Conservation (phyloP, 768 basidiomycete genomes). For the Boletus rubroflammeus region DNA sequence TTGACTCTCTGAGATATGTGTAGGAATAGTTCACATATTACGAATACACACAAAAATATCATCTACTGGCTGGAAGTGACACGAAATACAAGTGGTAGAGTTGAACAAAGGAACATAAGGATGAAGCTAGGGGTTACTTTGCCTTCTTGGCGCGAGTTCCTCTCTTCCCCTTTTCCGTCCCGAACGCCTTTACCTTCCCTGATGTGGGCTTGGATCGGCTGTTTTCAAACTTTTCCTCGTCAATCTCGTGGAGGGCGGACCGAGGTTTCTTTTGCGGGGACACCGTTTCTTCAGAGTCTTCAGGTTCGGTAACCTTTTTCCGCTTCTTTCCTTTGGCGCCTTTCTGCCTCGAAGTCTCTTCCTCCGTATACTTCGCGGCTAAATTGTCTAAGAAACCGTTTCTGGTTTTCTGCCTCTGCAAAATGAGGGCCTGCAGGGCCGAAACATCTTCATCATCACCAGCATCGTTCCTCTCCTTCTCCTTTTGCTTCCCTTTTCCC, state of each 20-base stretch:
- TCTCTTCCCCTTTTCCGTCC: conserved; percentile 27
- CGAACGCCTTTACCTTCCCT: conserved; percentile 37
- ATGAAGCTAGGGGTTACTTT: conserved; percentile 21
- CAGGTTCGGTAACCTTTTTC: conserved; percentile 32
- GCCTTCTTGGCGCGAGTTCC: conserved; percentile 33
- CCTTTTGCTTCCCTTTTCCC: conserved; percentile 49
- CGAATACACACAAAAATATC: conserved; percentile 1
- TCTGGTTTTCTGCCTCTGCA: conserved; percentile 68
- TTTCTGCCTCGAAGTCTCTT: conserved; percentile 33
- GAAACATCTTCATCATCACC: conserved; percentile 61
- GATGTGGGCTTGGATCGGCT: conserved; percentile 59
- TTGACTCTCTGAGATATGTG: conserved; percentile 76
- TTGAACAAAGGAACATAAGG: neutral
- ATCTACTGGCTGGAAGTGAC: neutral
- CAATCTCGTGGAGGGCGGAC: conserved; percentile 50
- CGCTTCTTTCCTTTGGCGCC: conserved; percentile 53
- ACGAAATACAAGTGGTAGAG: conserved; percentile 1
- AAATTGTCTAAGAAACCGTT: conserved; percentile 72
- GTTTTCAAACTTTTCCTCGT: conserved; percentile 62
- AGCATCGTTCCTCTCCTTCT: conserved; percentile 29
- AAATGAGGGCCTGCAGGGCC: conserved; percentile 74
- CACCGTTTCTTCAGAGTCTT: conserved; percentile 36
- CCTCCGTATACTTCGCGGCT: conserved; percentile 63
- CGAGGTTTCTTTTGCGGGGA: conserved; percentile 51
- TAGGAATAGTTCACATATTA: conserved; percentile 30